phyloP scores from a whole-genome alignment of 1,284 basidiomycete species.

The Albatrellus sp. region DNA sequence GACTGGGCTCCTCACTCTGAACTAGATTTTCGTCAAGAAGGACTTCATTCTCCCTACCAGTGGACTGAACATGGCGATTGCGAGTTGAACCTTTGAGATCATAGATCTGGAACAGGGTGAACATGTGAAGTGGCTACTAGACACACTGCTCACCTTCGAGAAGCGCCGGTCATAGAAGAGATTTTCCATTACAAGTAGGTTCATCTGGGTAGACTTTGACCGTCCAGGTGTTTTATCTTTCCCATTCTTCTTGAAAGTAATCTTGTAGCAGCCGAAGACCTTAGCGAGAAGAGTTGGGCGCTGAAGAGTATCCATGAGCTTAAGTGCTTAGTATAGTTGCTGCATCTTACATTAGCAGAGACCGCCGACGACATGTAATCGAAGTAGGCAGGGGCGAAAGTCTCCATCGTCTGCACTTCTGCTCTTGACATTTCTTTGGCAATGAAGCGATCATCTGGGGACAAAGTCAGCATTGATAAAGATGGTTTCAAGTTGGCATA shows the following conservation, averaged over 20 bases:
- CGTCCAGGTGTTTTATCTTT: constrained; percentile 50
- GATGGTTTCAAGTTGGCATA: constrained; percentile 3
- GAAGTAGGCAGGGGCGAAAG: constrained; percentile 96
- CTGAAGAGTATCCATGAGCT: constrained; percentile 26
- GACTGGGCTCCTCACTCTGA: constrained; percentile 38
- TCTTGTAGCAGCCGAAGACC: constrained; percentile 95
- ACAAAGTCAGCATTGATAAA: not conserved
- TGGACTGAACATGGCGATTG: constrained; percentile 84
- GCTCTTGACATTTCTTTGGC: constrained; percentile 91
- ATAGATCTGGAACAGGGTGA: constrained; percentile 53
- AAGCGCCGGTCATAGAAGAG: constrained; percentile 88
- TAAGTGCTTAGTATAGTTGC: constrained; percentile 5
- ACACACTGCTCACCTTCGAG: constrained; percentile 53
- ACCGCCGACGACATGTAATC: constrained; percentile 90
- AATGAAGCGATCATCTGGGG: constrained; percentile 90
- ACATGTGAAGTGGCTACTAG: not conserved
- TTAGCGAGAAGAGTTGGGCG: constrained; percentile 93
- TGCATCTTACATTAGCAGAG: constrained; percentile 51
- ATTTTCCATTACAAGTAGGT: constrained; percentile 96
- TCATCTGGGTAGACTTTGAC: constrained; percentile 83
- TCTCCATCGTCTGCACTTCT: constrained; percentile 92
- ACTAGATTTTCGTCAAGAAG: constrained; percentile 90
- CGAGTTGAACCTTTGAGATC: constrained; percentile 91
- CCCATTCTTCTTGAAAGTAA: constrained; percentile 81
- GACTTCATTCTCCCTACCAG: constrained; percentile 87